Evolutionary conservation across 345 rosid genomes (phyloP).

Genomic region (Leavenworthia alabamica): DNA sequence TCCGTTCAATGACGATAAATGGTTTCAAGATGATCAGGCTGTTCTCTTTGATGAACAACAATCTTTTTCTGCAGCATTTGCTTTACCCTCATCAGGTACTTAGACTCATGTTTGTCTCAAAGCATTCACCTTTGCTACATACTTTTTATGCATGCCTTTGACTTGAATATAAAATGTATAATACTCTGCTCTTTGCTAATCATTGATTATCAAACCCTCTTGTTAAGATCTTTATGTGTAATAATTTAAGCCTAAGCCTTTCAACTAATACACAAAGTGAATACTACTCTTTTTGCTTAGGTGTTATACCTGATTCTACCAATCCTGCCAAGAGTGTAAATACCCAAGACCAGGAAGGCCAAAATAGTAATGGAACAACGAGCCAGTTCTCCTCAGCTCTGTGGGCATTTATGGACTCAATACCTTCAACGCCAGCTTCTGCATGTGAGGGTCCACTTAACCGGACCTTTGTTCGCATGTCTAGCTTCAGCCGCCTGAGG

Average conservation of each 20-base stretch:
- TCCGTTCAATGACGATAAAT: constrained; percentile 7
- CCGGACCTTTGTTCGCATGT: constrained; percentile 74
- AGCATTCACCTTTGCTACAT: background rate
- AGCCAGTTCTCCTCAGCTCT: constrained; percentile 57
- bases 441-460: constrained; percentile 74
- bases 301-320: constrained; percentile 19
- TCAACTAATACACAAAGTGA: constrained; percentile 18
- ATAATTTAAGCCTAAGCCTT: background rate
- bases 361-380: constrained; percentile 22
- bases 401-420: constrained; percentile 82
- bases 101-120: background rate
- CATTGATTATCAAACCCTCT: background rate
- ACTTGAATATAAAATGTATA: background rate
- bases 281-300: constrained; percentile 18
- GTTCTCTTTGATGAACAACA: constrained; percentile 18
- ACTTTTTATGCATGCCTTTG: background rate
- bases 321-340: constrained; percentile 3
- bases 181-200: background rate
- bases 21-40: constrained; percentile 22
- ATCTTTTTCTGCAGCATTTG: constrained; percentile 8
- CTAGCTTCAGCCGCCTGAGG: constrained; percentile 73
- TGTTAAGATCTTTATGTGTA: background rate
- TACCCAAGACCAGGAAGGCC: constrained; percentile 15
- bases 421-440: constrained; percentile 83
- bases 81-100: constrained; percentile 28